phyloP scores from a whole-genome alignment of 768 basidiomycete genomes.

The Lentinus brumalis region DNA sequence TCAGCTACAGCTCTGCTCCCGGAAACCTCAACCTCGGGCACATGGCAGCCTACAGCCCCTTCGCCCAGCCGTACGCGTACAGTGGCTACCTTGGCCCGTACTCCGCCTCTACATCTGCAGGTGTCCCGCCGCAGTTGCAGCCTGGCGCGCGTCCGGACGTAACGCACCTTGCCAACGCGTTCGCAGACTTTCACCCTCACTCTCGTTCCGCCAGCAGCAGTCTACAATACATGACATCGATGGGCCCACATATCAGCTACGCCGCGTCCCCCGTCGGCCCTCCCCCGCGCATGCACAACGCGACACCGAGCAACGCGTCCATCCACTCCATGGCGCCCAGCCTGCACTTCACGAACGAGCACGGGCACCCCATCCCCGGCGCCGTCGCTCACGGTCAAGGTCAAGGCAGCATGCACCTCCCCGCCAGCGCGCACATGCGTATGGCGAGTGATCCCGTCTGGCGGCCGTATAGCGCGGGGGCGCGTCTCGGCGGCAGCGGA shows the following conservation, averaged over 20 bases:
- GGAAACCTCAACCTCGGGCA: not conserved
- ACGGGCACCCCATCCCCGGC: not conserved
- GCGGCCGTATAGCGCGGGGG: slow-evolving; percentile 22
- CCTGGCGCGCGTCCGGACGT: not conserved
- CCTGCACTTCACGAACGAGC: slow-evolving; percentile 21
- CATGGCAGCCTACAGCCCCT: not conserved
- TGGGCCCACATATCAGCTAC: slow-evolving; percentile 2
- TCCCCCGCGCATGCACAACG: slow-evolving; percentile 16
- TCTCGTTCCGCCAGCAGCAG: not conserved
- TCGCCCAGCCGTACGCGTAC: slow-evolving; percentile 2
- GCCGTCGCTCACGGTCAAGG: not conserved
- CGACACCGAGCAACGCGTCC: slow-evolving; percentile 23
- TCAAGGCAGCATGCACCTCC: not conserved
- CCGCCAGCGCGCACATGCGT: slow-evolving; percentile 20
- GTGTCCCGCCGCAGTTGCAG: slow-evolving; percentile 12
- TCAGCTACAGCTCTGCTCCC: slow-evolving; percentile 5
- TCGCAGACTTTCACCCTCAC: not conserved
- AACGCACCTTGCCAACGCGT: not conserved
- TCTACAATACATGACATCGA: not conserved
- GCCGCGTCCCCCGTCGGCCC: not conserved
- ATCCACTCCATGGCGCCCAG: slow-evolving; percentile 27
- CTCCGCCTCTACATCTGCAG: not conserved
- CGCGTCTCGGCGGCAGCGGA: slow-evolving; percentile 2
- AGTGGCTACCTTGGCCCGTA: slow-evolving; percentile 1
- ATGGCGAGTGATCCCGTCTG: slow-evolving; percentile 20